These are phyloP conservation scores for Ogataea neopini DNA, from an alignment of 805 yeast species.

Conservation along the genomic window DNA sequence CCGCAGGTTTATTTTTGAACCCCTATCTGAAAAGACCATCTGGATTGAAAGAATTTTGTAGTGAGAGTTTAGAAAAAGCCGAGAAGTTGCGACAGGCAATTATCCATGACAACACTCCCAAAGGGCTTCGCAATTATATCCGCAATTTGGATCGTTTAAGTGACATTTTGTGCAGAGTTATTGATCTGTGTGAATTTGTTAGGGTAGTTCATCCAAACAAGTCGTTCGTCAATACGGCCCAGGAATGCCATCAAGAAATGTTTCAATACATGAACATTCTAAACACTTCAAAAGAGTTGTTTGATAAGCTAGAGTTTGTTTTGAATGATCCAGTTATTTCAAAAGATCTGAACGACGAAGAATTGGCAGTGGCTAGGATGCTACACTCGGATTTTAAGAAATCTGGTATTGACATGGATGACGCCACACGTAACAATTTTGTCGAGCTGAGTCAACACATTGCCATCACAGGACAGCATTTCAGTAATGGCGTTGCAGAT, in stretches of 20 bases:
- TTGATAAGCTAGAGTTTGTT: slow-evolving; percentile 56
- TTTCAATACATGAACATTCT: slow-evolving; percentile 91
- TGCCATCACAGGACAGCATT: slow-evolving; percentile 77
- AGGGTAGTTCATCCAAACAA: slow-evolving; percentile 83
- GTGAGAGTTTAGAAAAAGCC: slow-evolving; percentile 64
- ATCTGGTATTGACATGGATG: slow-evolving; percentile 84
- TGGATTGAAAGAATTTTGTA: slow-evolving; percentile 69
- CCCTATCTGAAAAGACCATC: slow-evolving; percentile 66
- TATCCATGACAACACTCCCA: slow-evolving; percentile 43
- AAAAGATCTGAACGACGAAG: slow-evolving; percentile 62
- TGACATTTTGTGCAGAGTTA: slow-evolving; percentile 87
- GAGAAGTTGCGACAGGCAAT: slow-evolving; percentile 59
- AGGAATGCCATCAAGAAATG: slow-evolving; percentile 81
- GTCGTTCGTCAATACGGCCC: slow-evolving; percentile 76
- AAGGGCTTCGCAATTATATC: slow-evolving; percentile 53
- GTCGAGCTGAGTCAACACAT: slow-evolving; percentile 79
- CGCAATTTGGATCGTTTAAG: slow-evolving; percentile 77
- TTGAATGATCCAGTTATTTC: slow-evolving; percentile 43
- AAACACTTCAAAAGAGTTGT: slow-evolving; percentile 79
- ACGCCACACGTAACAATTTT: slow-evolving; percentile 62
- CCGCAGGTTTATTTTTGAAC: slow-evolving; percentile 74
- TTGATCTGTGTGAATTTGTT: slow-evolving; percentile 90
- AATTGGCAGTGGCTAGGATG: slow-evolving; percentile 76
- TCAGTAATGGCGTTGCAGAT: slow-evolving; percentile 50
- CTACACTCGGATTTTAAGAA: slow-evolving; percentile 83